Percentiles rank a stretch among this genome's conserved stretches.
These are phyloP conservation scores for Verticillium albo-atrum DNA, from an alignment of 2,329 filamentous ascomycete genomes.

Conservation along the genomic window DNA sequence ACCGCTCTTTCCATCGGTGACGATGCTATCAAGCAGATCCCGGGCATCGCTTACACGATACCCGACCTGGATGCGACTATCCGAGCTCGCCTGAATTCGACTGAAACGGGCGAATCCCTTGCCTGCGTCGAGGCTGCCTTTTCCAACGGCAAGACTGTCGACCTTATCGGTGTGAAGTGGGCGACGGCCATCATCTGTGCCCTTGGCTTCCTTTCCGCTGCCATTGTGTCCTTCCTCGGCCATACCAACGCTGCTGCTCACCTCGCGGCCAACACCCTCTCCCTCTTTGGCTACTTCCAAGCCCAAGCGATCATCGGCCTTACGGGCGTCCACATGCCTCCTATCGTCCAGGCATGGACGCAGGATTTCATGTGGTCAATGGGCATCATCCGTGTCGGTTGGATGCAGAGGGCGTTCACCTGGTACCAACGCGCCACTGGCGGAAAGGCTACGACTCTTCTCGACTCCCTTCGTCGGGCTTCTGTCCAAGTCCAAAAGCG, in stretches of 20 bases:
- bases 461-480: slow-evolving; percentile 67
- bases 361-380: slow-evolving; percentile 99
- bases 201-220: slow-evolving; percentile 77
- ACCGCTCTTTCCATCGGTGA: too few relatives aligned
- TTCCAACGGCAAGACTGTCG: slow-evolving; percentile 89
- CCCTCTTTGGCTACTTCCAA: slow-evolving; percentile 94
- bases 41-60: slow-evolving; percentile 81
- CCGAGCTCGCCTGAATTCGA: slow-evolving; percentile 73
- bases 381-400: slow-evolving; percentile 86
- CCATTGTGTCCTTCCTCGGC: slow-evolving; percentile 82
- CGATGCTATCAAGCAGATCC: too few relatives aligned
- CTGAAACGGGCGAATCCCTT: slow-evolving; percentile 55
- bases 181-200: slow-evolving; percentile 83
- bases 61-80: slow-evolving; percentile 88
- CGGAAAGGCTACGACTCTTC: slow-evolving; percentile 73
- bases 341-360: slow-evolving; percentile 88
- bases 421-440: slow-evolving; percentile 96
- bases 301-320: slow-evolving; percentile 88
- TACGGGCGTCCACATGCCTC: slow-evolving; percentile 74
- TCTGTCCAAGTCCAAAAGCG: slow-evolving; percentile 79
- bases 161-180: slow-evolving; percentile 87
- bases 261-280: slow-evolving; percentile 87
- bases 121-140: slow-evolving; percentile 85
- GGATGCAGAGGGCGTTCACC: slow-evolving; percentile 82
- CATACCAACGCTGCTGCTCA: slow-evolving; percentile 94